A percentile compares a stretch with the other conserved stretches of the same genome.
Conservation (phyloP, 1,284 basidiomycete genomes). For the Kalmanozyma brasiliensis region DNA sequence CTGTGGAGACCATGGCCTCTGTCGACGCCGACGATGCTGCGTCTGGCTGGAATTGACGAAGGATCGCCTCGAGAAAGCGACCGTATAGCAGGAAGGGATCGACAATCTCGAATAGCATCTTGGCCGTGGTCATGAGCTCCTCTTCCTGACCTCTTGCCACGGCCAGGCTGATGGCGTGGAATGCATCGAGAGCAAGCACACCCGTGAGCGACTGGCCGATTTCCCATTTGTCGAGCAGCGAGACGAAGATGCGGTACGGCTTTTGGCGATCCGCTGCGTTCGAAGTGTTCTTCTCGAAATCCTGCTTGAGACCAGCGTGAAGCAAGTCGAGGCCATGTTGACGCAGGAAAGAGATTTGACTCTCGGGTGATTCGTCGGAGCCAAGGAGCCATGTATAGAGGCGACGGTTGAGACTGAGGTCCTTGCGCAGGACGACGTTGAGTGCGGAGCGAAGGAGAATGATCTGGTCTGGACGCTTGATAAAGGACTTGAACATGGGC, state of each 20-base stretch:
- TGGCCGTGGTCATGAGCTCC: conserved; percentile 83
- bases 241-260: conserved; percentile 95
- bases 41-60: conserved; percentile 69
- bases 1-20: no score
- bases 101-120: conserved; percentile 88
- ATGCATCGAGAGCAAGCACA: conserved; percentile 80
- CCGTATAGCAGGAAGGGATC: conserved; percentile 91
- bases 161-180: conserved; percentile 73
- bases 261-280: conserved; percentile 79
- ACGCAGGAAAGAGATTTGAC: conserved; percentile 49
- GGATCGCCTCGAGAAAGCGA: conserved; percentile 73
- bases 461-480: conserved; percentile 45
- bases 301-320: conserved; percentile 43
- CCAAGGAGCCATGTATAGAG: conserved; percentile 91
- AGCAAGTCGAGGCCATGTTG: conserved; percentile 47
- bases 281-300: conserved; percentile 19
- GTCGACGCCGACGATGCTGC: conserved; percentile 37
- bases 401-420: conserved; percentile 90
- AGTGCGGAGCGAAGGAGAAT: conserved; percentile 57
- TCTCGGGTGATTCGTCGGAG: conserved; percentile 76
- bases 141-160: conserved; percentile 75
- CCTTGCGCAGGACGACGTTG: conserved; percentile 76
- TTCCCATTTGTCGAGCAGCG: conserved; percentile 95
- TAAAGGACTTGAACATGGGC: conserved; percentile 27
- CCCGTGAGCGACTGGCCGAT: conserved; percentile 85